Evolutionary conservation across 129 eudicot species (phyloP).

Genomic region (Oenanthe sinensis): DNA sequence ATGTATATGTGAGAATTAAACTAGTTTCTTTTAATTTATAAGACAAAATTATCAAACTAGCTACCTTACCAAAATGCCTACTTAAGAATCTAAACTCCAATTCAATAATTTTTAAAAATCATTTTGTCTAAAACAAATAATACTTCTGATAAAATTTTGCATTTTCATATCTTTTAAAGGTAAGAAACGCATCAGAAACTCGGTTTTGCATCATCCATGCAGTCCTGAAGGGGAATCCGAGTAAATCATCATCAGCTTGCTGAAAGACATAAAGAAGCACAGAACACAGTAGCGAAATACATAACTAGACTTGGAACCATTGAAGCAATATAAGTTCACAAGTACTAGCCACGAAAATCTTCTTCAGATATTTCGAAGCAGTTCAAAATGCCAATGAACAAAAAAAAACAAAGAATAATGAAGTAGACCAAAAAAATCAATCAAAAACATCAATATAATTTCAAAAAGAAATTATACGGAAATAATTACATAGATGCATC

Average conservation of each 20-base stretch:
- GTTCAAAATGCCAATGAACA: not conserved
- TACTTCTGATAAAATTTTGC: not conserved
- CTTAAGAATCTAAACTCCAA: not conserved
- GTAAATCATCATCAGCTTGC: conserved; percentile 35
- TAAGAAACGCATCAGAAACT: conserved; percentile 38
- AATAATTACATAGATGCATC: conserved; percentile 27
- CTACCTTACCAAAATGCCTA: not conserved
- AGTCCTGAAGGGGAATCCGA: conserved; percentile 72
- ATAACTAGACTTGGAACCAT: not conserved
- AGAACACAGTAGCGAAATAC: not conserved
- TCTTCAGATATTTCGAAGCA: not conserved
- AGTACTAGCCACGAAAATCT: not conserved
- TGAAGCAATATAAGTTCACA: not conserved
- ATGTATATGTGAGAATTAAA: not conserved
- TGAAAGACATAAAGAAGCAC: not conserved
- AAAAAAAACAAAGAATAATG: not conserved
- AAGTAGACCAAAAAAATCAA: not conserved
- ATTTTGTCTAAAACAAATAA: not conserved
- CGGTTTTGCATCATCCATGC: conserved; percentile 56
- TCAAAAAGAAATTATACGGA: not conserved
- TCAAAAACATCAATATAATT: not conserved
- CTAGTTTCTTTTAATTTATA: not conserved
- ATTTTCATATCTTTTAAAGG: not conserved
- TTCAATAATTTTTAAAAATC: not conserved
- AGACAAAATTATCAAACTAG: not conserved